Evolutionary conservation across 768 basidiomycete genomes (phyloP).

Genomic region (Mycena vitilis): DNA sequence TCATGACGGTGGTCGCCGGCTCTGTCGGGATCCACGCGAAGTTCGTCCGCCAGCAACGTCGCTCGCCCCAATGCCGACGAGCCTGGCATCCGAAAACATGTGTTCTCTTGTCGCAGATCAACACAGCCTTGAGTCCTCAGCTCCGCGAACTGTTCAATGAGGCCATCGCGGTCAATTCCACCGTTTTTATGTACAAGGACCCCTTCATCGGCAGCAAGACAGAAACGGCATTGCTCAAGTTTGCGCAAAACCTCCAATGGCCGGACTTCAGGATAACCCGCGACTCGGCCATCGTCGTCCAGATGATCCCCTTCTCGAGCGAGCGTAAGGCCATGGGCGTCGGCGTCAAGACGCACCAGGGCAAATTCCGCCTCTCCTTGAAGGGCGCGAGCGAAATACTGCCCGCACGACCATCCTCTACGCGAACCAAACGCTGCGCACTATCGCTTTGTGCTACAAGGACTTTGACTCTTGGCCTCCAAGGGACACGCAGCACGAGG

Average conservation of each 20-base stretch:
- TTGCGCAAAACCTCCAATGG: constrained; percentile 88
- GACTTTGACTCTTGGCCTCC: constrained; percentile 93
- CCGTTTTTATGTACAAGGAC: constrained; percentile 89
- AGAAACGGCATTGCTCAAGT: constrained; percentile 89
- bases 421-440: constrained; percentile 94
- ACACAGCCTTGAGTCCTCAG: constrained; percentile 67
- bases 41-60: constrained; percentile 85
- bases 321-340: constrained; percentile 96
- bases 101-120: constrained; percentile 79
- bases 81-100: constrained; percentile 56
- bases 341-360: constrained; percentile 71
- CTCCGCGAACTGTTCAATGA: constrained; percentile 81
- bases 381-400: constrained; percentile 98
- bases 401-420: constrained; percentile 97
- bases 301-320: constrained; percentile 95
- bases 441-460: constrained; percentile 93
- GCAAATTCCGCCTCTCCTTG: constrained; percentile 75
- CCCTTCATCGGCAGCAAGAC: constrained; percentile 95
- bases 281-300: constrained; percentile 69
- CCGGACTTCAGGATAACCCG: constrained; percentile 74
- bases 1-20: constrained; percentile 96
- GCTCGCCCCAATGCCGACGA: constrained; percentile 77
- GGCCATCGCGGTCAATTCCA: constrained; percentile 91
- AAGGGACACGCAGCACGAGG: constrained; percentile 48
- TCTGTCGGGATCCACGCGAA: constrained; percentile 95